Evolutionary conservation across 2,329 filamentous ascomycete species (phyloP), one percentile per base, ranked within the genome.

Genomic region (Cladosporium oxysporum): DNA sequence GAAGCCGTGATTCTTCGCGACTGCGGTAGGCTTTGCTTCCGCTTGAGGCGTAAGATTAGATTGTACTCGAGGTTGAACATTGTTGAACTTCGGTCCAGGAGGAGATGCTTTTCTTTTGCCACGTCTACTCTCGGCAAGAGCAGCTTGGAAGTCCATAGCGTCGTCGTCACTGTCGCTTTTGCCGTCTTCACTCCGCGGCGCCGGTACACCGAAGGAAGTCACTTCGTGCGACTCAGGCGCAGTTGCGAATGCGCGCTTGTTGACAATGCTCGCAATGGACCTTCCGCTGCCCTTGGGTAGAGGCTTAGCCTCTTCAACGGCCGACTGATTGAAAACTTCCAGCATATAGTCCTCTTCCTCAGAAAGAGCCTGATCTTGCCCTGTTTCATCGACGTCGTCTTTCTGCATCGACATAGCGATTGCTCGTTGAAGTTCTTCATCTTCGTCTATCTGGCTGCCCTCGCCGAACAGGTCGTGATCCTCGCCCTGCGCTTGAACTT

Each of bases 391-490:
- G 10, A 68, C 82, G 58, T 89, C 84, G n/a, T 82, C 89, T 70
- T 89, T 72, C 62, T 82, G 85, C 44, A 98, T 79, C 5, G 94
- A 98, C 78, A 98, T 83, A 1, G 91, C 90, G 73, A 98, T 97
- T 14, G 94, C 93, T 68, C 84, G 85, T 66, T 88, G 88, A 6
- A 98, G 82, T 61, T 97, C 92, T 68, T 91, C 88, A 21, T 93
- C 90, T 47, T 91, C 88, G 18, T 85, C 83, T 16, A 82, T 82
- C 8, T 81, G 77, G 47, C 83, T 80, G 21, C 81, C 80, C 65
- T 84, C 85, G 67, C 90, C 90, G 1, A 92, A 77, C 0, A 85
- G 85, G 31, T 87, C 83, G 10, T 83, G 82, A 11, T 83, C 79
- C 7, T 59, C 70, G 0, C 77, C 75, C 35, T 71, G 71, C n/a